Conservation (phyloP, 352 stramenopile species). For the Pythium myriotylum region DNA sequence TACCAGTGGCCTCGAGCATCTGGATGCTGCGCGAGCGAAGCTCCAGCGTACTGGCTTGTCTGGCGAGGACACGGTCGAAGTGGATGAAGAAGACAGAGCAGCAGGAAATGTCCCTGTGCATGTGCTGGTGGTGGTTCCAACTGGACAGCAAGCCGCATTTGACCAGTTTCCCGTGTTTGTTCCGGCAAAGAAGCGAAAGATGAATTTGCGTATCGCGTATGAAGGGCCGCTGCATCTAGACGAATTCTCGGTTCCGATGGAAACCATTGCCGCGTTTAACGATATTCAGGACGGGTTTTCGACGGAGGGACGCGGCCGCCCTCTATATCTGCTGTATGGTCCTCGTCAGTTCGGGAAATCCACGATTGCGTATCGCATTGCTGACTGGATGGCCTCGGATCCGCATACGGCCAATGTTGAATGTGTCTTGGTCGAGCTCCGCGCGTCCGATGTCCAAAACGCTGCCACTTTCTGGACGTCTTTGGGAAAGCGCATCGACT, state of each 20-base stretch:
- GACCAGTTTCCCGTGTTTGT: not conserved
- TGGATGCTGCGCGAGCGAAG: conserved; percentile 20
- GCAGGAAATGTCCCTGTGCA: conserved; percentile 29
- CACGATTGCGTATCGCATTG: conserved; percentile 22
- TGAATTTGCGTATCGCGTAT: not conserved
- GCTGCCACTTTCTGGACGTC: conserved; percentile 4
- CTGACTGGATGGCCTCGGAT: conserved; percentile 16
- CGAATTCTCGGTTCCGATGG: conserved; percentile 9
- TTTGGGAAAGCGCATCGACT: conserved; percentile 6
- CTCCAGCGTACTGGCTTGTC: conserved; percentile 17
- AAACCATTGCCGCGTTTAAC: conserved; percentile 10
- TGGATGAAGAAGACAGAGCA: conserved; percentile 25
- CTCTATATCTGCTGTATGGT: not conserved
- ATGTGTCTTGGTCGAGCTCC: not conserved
- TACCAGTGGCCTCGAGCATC: conserved; percentile 20
- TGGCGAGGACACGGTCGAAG: conserved; percentile 16
- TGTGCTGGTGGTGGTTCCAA: conserved; percentile 26
- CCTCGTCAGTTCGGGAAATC: conserved; percentile 32
- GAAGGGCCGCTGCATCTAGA: conserved; percentile 1
- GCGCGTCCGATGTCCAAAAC: not conserved
- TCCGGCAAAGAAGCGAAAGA: not conserved
- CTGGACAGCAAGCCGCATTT: not conserved
- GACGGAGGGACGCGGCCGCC: not conserved
- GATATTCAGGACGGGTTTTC: conserved; percentile 16
- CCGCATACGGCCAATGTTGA: not conserved